These are phyloP conservation scores for Mucuna pruriens DNA, from an alignment of 306 rosid genomes.

Conservation along the genomic window DNA sequence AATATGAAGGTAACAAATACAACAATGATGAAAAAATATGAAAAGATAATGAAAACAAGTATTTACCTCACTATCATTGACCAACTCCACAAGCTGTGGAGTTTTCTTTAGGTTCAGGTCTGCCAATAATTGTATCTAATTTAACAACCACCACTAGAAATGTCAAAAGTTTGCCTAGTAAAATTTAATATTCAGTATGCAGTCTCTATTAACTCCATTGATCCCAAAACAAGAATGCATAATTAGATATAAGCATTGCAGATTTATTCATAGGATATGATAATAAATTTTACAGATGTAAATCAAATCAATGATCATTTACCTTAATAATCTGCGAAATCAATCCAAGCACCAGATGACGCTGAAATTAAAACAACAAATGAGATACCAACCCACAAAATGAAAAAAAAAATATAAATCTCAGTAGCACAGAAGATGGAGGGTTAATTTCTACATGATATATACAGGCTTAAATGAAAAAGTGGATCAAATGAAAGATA, in stretches of 20 bases:
- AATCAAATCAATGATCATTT: constrained; percentile 30
- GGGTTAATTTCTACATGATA: not conserved
- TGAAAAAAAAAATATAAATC: no score
- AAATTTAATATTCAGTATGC: no score
- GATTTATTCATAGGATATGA: not conserved
- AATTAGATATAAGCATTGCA: not conserved
- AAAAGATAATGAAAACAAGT: constrained; percentile 27
- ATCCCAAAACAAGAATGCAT: not conserved
- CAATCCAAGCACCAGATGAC: constrained; percentile 95
- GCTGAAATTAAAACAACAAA: no score
- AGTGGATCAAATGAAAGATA: not conserved
- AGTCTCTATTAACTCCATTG: not conserved
- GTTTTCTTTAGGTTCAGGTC: constrained; percentile 96
- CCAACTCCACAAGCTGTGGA: constrained; percentile 94
- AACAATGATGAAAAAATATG: constrained; percentile 24
- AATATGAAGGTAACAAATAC: constrained; percentile 32
- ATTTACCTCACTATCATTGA: constrained; percentile 79
- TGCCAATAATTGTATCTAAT: constrained; percentile 93
- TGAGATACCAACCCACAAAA: no score
- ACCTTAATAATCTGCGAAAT: constrained; percentile 98
- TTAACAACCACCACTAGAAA: constrained; percentile 32
- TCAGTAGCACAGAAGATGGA: not conserved
- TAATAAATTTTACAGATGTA: not conserved
- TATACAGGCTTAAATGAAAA: not conserved
- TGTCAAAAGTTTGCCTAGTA: no score